Conservation (phyloP, 1,139 yeast species). For the Diutina siamensis region DNA sequence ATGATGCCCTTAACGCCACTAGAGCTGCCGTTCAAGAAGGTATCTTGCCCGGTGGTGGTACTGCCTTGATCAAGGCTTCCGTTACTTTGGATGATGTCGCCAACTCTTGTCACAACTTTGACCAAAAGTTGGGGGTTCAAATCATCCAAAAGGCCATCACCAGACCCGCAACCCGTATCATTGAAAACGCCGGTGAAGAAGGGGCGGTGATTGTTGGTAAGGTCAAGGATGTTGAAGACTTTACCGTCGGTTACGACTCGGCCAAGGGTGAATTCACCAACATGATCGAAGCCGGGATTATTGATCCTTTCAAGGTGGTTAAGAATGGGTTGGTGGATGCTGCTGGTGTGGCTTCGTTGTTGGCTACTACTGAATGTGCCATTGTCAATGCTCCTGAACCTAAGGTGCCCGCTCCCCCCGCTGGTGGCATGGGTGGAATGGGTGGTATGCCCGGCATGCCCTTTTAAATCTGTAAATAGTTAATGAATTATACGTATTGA, state of each 20-base stretch:
- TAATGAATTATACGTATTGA: neutral
- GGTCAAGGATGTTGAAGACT: slow-evolving; percentile 76
- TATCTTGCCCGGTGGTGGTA: slow-evolving; percentile 99
- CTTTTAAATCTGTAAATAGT: slow-evolving; percentile 12
- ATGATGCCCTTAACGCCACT: slow-evolving; percentile 97
- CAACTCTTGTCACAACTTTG: slow-evolving; percentile 70
- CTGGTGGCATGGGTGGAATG: slow-evolving; percentile 35
- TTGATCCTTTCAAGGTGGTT: slow-evolving; percentile 98
- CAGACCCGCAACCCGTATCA: slow-evolving; percentile 93
- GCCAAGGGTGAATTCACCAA: slow-evolving; percentile 91
- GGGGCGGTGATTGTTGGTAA: slow-evolving; percentile 97
- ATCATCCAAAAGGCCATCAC: slow-evolving; percentile 92
- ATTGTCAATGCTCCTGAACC: slow-evolving; percentile 96
- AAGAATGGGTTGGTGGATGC: slow-evolving; percentile 97
- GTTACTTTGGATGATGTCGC: slow-evolving; percentile 66
- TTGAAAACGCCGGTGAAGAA: slow-evolving; percentile 98
- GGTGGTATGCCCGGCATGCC: slow-evolving; percentile 26
- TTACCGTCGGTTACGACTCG: slow-evolving; percentile 90
- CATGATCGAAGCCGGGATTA: slow-evolving; percentile 95
- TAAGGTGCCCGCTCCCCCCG: slow-evolving; percentile 48
- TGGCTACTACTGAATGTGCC: slow-evolving; percentile 98
- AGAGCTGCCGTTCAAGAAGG: slow-evolving; percentile 99
- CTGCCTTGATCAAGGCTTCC: slow-evolving; percentile 94
- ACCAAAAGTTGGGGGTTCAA: slow-evolving; percentile 95
- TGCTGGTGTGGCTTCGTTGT: slow-evolving; percentile 92